A percentile compares a stretch with the other conserved stretches of the same genome.
Evolutionary conservation across 2,329 filamentous ascomycete species (phyloP).

Genomic region (Eutypella sp.): DNA sequence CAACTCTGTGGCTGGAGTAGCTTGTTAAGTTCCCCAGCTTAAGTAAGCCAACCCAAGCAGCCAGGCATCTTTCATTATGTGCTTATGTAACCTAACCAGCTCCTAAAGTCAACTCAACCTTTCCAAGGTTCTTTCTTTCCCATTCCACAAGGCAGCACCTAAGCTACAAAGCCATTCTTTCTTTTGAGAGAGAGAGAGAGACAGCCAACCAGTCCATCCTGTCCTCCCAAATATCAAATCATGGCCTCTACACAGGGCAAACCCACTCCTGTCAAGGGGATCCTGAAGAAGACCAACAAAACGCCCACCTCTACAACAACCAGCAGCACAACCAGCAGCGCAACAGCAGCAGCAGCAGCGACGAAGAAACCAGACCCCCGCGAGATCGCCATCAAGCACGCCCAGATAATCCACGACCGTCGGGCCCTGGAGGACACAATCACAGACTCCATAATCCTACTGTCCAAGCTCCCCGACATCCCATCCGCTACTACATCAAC

Average conservation of each 20-base stretch:
- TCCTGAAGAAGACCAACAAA: constrained; percentile 59
- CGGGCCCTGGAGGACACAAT: constrained; percentile 75
- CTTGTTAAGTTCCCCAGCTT: neutral
- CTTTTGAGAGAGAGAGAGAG: neutral
- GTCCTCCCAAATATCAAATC: too few species aligned
- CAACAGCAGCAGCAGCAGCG: constrained; percentile 27
- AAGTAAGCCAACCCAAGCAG: neutral
- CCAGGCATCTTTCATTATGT: too few species aligned
- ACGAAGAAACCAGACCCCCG: constrained; percentile 38
- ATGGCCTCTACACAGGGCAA: constrained; percentile 40
- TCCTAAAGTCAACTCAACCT: neutral
- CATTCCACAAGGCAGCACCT: too few species aligned
- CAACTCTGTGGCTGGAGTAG: neutral
- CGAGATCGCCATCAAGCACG: constrained; percentile 75
- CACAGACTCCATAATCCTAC: constrained; percentile 63
- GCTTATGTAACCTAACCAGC: too few species aligned
- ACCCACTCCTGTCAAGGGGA: constrained; percentile 44
- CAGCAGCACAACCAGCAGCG: constrained; percentile 29
- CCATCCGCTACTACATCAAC: constrained; percentile 18
- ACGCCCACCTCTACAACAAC: too few species aligned
- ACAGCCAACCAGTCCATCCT: too few species aligned
- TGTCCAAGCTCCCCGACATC: constrained; percentile 55
- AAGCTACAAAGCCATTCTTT: too few species aligned
- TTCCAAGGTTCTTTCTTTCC: too few species aligned
- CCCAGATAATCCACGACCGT: constrained; percentile 73